Evolutionary conservation across 116 monocot species (phyloP).

Genomic region (Papilionanthe hybrid): DNA sequence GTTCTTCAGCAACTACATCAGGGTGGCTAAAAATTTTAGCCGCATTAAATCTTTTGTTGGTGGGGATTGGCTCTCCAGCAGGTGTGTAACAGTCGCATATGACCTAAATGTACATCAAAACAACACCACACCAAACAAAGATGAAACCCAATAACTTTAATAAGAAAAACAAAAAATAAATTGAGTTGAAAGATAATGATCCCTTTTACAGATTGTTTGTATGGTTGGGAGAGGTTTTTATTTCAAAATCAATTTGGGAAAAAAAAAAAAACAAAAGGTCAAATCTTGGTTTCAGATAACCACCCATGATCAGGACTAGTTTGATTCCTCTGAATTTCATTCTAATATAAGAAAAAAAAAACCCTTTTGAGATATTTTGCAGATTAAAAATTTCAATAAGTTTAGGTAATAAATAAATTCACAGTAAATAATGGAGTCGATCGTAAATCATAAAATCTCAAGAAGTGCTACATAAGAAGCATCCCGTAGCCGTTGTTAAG

Average conservation of each 20-base stretch:
- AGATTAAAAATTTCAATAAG: not conserved
- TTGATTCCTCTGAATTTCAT: too few relatives aligned
- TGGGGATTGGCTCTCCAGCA: conserved; percentile 75
- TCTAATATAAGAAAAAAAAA: not conserved
- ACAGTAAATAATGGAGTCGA: not conserved
- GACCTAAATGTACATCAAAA: conserved; percentile 31
- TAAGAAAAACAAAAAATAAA: not conserved
- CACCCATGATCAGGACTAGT: not conserved
- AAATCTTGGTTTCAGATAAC: not conserved
- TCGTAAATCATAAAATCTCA: not conserved
- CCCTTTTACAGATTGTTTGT: too few relatives aligned
- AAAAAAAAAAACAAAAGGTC: not conserved
- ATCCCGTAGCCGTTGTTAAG: not conserved
- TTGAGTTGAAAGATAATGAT: not conserved
- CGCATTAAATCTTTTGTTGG: conserved; percentile 71
- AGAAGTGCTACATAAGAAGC: not conserved
- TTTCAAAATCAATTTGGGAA: not conserved
- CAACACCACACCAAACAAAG: not conserved
- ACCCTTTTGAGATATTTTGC: not conserved
- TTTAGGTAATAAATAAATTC: not conserved
- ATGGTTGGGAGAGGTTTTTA: not conserved
- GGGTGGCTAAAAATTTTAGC: too few relatives aligned
- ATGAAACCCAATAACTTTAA: not conserved
- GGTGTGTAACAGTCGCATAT: conserved; percentile 94
- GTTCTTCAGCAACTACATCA: conserved; percentile 56